These are phyloP conservation scores for Hebeloma cylindrosporum DNA, from an alignment of 768 basidiomycete genomes.

Conservation along the genomic window DNA sequence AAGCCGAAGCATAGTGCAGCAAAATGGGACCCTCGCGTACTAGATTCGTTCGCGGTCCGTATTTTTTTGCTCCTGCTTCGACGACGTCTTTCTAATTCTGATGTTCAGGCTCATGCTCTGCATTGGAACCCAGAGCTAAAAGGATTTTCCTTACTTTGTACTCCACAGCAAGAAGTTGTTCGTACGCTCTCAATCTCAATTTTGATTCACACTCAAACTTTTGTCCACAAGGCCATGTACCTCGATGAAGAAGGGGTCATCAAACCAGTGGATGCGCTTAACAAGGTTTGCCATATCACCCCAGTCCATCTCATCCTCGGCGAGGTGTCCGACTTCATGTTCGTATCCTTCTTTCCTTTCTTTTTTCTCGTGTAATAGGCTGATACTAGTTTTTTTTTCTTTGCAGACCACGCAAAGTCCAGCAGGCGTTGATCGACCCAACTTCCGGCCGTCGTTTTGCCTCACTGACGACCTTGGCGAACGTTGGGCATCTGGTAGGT, in stretches of 20 bases:
- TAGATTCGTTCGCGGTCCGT: conserved; percentile 53
- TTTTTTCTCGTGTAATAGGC: background rate
- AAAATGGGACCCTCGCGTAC: conserved; percentile 56
- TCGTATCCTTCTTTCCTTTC: conserved; percentile 16
- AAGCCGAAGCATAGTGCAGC: conserved; percentile 29
- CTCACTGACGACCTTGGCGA: conserved; percentile 26
- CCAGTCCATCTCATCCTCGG: conserved; percentile 60
- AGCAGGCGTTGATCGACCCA: conserved; percentile 35
- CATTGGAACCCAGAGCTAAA: conserved; percentile 34
- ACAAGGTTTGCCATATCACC: conserved; percentile 34
- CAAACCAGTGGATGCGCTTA: conserved; percentile 50
- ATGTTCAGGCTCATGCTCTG: conserved; percentile 47
- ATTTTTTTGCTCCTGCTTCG: background rate
- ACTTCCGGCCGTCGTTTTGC: conserved; percentile 36
- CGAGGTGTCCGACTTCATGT: conserved; percentile 53
- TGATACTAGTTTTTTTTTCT: background rate
- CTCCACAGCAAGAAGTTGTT: conserved; percentile 62
- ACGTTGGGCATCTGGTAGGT: conserved; percentile 35
- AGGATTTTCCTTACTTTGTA: conserved; percentile 52
- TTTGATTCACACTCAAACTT: background rate
- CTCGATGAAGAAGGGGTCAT: conserved; percentile 53
- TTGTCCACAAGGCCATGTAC: conserved; percentile 56
- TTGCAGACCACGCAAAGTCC: conserved; percentile 35
- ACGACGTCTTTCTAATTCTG: conserved; percentile 1
- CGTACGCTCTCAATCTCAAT: conserved; percentile 17